A percentile compares a stretch with the other conserved stretches of the same genome.
phyloP scores from a whole-genome alignment of 1,139 yeast species.

The Geotrichum histeridarum region DNA sequence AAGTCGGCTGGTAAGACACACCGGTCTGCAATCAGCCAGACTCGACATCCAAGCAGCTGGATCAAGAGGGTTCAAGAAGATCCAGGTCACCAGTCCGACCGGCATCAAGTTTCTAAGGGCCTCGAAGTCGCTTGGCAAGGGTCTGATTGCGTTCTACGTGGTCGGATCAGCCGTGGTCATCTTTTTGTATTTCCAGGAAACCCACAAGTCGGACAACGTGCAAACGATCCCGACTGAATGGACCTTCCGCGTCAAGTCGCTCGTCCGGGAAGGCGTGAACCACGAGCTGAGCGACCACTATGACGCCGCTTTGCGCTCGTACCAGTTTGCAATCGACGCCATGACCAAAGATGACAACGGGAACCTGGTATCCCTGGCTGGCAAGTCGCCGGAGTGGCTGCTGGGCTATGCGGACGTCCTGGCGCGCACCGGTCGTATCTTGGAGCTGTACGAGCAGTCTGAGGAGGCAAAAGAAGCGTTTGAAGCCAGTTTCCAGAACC shows the following conservation, averaged over 20 bases:
- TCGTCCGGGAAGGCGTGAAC: conserved; percentile 32
- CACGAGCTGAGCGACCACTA: conserved; percentile 30
- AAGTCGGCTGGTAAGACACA: neutral
- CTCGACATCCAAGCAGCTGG: neutral
- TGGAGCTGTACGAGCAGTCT: conserved; percentile 28
- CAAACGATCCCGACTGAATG: conserved; percentile 35
- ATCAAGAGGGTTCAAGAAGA: conserved; percentile 13
- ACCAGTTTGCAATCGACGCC: conserved; percentile 28
- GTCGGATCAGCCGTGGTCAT: conserved; percentile 25
- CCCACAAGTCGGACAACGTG: conserved; percentile 26
- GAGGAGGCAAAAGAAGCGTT: conserved; percentile 36
- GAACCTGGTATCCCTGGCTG: conserved; percentile 20
- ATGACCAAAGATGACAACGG: conserved; percentile 25
- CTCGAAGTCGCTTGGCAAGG: conserved; percentile 19
- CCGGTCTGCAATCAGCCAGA: neutral
- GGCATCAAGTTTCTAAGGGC: conserved; percentile 20
- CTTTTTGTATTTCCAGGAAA: conserved; percentile 26
- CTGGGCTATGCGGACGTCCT: conserved; percentile 39
- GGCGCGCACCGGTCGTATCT: conserved; percentile 36
- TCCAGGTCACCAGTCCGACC: conserved; percentile 19
- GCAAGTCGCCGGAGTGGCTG: conserved; percentile 38
- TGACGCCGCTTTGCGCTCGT: conserved; percentile 24
- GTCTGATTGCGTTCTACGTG: conserved; percentile 25
- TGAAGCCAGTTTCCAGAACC: conserved; percentile 32
- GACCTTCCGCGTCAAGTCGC: conserved; percentile 30